A percentile compares a stretch with the other conserved stretches of the same genome.
Conservation (phyloP, 345 rosid genomes). For the Syzygium aromaticum region DNA sequence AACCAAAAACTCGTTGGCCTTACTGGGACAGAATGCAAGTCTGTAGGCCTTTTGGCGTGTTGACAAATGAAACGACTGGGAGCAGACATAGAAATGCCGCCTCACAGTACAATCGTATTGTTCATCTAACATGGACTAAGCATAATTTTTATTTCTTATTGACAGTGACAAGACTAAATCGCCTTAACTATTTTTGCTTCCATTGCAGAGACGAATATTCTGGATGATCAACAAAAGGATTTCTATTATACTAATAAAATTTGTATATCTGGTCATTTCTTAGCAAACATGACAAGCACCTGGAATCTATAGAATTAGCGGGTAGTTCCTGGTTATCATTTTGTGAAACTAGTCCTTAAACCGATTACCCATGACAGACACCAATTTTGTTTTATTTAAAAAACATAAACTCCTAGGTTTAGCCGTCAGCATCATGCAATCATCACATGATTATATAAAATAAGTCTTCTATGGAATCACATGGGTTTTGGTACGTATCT, state of each 20-base stretch:
- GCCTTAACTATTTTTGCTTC: not conserved
- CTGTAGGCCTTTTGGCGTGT: not conserved
- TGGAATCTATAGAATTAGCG: not conserved
- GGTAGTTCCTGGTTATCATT: not conserved
- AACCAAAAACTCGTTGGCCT: too few species aligned
- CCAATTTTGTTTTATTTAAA: too few species aligned
- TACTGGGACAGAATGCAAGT: not conserved
- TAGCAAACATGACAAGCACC: not conserved
- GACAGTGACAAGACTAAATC: not conserved
- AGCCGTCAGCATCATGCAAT: too few species aligned
- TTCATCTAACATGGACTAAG: not conserved
- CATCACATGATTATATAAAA: too few species aligned
- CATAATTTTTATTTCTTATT: not conserved
- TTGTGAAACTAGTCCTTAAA: not conserved
- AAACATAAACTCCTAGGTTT: too few species aligned
- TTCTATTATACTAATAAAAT: constrained; percentile 3
- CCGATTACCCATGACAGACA: too few species aligned
- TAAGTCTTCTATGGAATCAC: too few species aligned
- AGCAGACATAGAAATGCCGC: not conserved
- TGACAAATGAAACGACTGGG: not conserved
- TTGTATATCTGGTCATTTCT: constrained; percentile 1
- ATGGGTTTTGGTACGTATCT: too few species aligned
- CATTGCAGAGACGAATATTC: constrained; percentile 2
- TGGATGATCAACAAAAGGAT: not conserved
- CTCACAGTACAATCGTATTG: not conserved